These are phyloP conservation scores for Thelonectria blattea DNA, from an alignment of 2,329 filamentous ascomycete genomes.

Conservation along the genomic window DNA sequence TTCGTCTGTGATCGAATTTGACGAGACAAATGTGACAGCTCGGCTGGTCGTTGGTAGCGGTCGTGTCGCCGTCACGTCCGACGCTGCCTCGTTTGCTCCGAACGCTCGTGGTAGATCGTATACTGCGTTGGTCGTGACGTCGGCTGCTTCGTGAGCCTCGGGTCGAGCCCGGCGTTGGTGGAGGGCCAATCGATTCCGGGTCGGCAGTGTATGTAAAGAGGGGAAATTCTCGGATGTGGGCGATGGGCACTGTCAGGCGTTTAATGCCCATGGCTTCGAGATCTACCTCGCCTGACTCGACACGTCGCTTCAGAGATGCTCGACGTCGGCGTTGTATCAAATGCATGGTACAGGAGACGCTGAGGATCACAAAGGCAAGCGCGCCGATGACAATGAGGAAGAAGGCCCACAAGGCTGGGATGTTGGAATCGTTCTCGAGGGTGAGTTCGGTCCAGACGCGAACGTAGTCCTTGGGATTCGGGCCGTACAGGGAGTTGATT, in stretches of 20 bases:
- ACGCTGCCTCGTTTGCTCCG: conserved; percentile 49
- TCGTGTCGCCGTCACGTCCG: conserved; percentile 43
- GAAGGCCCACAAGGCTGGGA: conserved; percentile 85
- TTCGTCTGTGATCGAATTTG: conserved; percentile 72
- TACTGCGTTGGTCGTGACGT: conserved; percentile 39
- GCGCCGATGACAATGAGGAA: conserved; percentile 73
- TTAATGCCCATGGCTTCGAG: conserved; percentile 87
- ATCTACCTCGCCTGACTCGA: conserved; percentile 81
- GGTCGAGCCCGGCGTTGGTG: conserved; percentile 45
- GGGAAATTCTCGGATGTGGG: conserved; percentile 75
- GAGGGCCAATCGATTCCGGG: conserved; percentile 47
- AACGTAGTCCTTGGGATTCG: conserved; percentile 64
- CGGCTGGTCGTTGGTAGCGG: conserved; percentile 71
- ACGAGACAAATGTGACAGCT: conserved; percentile 91
- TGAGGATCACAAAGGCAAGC: conserved; percentile 69
- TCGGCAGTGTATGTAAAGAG: conserved; percentile 76
- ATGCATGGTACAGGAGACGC: conserved; percentile 77
- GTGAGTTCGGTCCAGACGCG: conserved; percentile 64
- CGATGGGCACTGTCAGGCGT: conserved; percentile 75
- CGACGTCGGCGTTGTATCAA: conserved; percentile 76
- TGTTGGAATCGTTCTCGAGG: conserved; percentile 52
- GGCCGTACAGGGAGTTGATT: conserved; percentile 60
- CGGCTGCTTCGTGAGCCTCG: conserved; percentile 41
- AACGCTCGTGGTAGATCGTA: conserved; percentile 39
- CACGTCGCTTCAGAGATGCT: conserved; percentile 69